A percentile compares a stretch with the other conserved stretches of the same genome.
Evolutionary conservation across 805 yeast species (phyloP).

Genomic region (Lipomyces starkeyi): DNA sequence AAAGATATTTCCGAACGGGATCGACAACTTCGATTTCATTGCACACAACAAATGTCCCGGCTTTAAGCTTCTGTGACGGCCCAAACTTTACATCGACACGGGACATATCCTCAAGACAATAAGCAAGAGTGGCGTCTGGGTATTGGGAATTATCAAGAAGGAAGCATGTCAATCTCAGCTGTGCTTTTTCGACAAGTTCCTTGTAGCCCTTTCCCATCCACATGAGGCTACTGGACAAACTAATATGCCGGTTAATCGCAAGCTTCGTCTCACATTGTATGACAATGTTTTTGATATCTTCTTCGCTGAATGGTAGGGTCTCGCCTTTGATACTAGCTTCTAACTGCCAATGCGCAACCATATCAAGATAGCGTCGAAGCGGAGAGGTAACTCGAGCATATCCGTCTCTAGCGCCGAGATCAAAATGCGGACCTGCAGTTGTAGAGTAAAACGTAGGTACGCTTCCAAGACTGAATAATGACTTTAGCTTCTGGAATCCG

Average conservation of each 20-base stretch:
- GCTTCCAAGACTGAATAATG: not conserved
- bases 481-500: slow-evolving; percentile 6
- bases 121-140: slow-evolving; percentile 17
- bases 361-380: slow-evolving; percentile 78
- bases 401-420: slow-evolving; percentile 50
- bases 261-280: not conserved
- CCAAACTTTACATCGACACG: slow-evolving; percentile 17
- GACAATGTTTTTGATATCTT: slow-evolving; percentile 14
- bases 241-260: not conserved
- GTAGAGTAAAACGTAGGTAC: slow-evolving; percentile 7
- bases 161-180: slow-evolving; percentile 15
- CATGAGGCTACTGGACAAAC: not conserved
- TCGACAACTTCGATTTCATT: slow-evolving; percentile 31
- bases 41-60: slow-evolving; percentile 37
- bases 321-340: slow-evolving; percentile 51
- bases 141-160: slow-evolving; percentile 15
- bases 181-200: slow-evolving; percentile 4
- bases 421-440: slow-evolving; percentile 43
- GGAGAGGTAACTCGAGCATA: slow-evolving; percentile 90
- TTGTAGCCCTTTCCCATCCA: slow-evolving; percentile 10
- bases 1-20: not conserved
- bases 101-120: slow-evolving; percentile 20
- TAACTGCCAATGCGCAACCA: slow-evolving; percentile 79
- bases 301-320: slow-evolving; percentile 23
- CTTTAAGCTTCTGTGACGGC: slow-evolving; percentile 6